Base-by-base conservation (phyloP, 805 yeast genomes). In the Pichia eremophila region DNA sequence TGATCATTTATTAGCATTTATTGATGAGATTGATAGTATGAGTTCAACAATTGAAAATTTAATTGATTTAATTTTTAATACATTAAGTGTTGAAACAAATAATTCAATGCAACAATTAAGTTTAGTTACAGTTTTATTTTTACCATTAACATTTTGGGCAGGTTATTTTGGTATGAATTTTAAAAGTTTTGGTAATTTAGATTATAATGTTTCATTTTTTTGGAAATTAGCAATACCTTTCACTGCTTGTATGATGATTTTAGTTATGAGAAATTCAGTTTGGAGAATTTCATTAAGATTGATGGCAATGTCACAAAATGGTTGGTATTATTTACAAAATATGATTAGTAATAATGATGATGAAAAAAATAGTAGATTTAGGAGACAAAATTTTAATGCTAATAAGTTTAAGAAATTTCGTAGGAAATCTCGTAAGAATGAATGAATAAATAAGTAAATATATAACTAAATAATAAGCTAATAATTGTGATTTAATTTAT, bases 81-180 rank as follows among this genome's bases (percentile, higher is more conserved):
- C 81, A 4, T 71, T 78, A 39, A 72, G 80, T 1, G 75, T 75
- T 11, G 74, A 74, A 41, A 75, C 79, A 3, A 75, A 77, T 51
- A 75, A 69, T 51, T 71, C 82, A 5, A 78, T 79, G 72, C 68
- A 70, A 45, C 70, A 72, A 57, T 63, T 79, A 40, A 74, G 82
- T 8, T 57, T 79, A 37, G 75, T 79, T 10, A 74, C 83, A 1
- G 82, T 79, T 14, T 70, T 79, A 14, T 78, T 79, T 54, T 64
- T 79, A 37, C 84, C 84, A 6, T 57, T 79, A 46, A 71, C 79
- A 6, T 79, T 79, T 55, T 68, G 80, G 71, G 77, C 83, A 1
- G 83, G 83, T 12, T 79, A 77, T 56, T 79, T 74, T 48, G 81
- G 81, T 17, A 76, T 76, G 80, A 76, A 76, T 54, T 76, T 76